These are phyloP conservation scores for Nemania sp. DNA, from an alignment of 2,329 filamentous ascomycete species.

Conservation along the genomic window DNA sequence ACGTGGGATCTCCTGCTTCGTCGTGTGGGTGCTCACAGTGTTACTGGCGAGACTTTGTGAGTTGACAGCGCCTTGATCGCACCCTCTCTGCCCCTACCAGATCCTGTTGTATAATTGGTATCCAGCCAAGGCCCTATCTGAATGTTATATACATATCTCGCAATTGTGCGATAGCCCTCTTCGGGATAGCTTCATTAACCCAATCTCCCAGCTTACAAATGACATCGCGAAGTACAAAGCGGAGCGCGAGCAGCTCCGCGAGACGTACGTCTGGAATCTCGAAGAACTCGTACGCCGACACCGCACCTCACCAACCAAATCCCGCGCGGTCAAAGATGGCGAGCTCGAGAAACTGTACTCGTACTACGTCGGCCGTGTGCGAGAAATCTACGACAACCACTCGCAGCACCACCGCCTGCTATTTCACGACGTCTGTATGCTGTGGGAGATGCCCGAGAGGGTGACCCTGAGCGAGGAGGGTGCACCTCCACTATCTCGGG, in stretches of 20 bases:
- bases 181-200: neutral
- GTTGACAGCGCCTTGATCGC: slow-evolving; percentile 5
- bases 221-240: slow-evolving; percentile 31
- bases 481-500: neutral
- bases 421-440: slow-evolving; percentile 14
- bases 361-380: slow-evolving; percentile 27
- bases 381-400: slow-evolving; percentile 23
- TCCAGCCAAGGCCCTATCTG: neutral
- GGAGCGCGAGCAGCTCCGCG: slow-evolving; percentile 23
- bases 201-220: slow-evolving; percentile 24
- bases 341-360: slow-evolving; percentile 25
- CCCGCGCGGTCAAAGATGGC: slow-evolving; percentile 26
- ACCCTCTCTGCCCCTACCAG: neutral
- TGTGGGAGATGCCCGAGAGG: slow-evolving; percentile 21
- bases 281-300: slow-evolving; percentile 29
- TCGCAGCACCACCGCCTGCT: slow-evolving; percentile 23
- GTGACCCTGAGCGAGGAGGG: slow-evolving; percentile 14
- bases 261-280: slow-evolving; percentile 34
- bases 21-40: slow-evolving; percentile 32
- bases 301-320: slow-evolving; percentile 13
- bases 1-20: slow-evolving; percentile 12
- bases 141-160: neutral
- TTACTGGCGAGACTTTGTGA: slow-evolving; percentile 34
- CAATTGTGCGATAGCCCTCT: no score
- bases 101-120: neutral